Evolutionary conservation across 1,139 yeast genomes (phyloP).

Genomic region (Groenewaldozyma sp.): DNA sequence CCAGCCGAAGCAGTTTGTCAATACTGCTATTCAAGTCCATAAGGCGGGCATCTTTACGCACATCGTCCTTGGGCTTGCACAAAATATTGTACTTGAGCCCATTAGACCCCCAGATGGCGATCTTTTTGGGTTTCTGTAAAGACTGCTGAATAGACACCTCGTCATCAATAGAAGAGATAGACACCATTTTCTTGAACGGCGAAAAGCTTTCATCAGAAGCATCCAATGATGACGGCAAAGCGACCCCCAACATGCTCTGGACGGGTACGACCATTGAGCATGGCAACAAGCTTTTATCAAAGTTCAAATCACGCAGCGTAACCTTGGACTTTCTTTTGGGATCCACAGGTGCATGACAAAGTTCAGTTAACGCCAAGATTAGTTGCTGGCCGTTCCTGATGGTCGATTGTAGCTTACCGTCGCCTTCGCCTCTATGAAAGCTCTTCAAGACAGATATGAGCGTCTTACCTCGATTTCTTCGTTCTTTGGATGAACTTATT

Average conservation of each 20-base stretch:
- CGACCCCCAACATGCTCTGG: slow-evolving; percentile 59
- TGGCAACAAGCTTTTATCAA: slow-evolving; percentile 44
- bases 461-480: slow-evolving; percentile 46
- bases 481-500: slow-evolving; percentile 51
- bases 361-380: slow-evolving; percentile 12
- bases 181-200: slow-evolving; percentile 43
- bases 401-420: neutral
- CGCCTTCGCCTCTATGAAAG: neutral
- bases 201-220: slow-evolving; percentile 37
- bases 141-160: slow-evolving; percentile 64
- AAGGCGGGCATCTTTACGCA: slow-evolving; percentile 88
- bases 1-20: slow-evolving; percentile 58
- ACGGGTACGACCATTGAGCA: slow-evolving; percentile 76
- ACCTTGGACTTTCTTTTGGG: slow-evolving; percentile 32
- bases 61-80: slow-evolving; percentile 83
- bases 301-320: slow-evolving; percentile 29
- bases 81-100: slow-evolving; percentile 61
- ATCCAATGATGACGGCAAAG: slow-evolving; percentile 45
- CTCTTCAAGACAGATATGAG: slow-evolving; percentile 26
- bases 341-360: slow-evolving; percentile 28
- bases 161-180: slow-evolving; percentile 46
- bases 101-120: slow-evolving; percentile 71
- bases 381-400: neutral
- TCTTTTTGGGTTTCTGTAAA: slow-evolving; percentile 76
- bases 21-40: slow-evolving; percentile 89